These are phyloP conservation scores for Solanum sejunctum DNA, from an alignment of 257 asterid species.

Conservation along the genomic window DNA sequence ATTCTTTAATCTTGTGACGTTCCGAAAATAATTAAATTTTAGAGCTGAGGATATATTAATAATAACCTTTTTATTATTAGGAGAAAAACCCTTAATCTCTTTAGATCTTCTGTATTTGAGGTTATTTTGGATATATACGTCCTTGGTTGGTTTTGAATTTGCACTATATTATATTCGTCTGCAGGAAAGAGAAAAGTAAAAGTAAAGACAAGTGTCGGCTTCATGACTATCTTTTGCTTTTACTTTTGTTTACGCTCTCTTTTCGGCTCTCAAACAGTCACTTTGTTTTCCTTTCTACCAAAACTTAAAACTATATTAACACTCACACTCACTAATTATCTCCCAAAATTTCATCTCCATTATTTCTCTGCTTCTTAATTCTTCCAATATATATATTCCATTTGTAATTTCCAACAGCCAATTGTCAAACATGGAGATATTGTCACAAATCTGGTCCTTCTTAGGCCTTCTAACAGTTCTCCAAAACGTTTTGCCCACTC, in stretches of 20 bases:
- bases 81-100: too few relatives aligned
- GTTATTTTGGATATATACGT: background rate
- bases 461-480: conserved; percentile 34
- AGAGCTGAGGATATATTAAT: too few relatives aligned
- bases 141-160: too few relatives aligned
- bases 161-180: background rate
- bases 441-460: conserved; percentile 43
- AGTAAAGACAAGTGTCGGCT: background rate
- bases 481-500: conserved; percentile 40
- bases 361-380: background rate
- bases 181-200: conserved; percentile 1
- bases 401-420: background rate
- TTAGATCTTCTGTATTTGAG: background rate
- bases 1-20: too few relatives aligned
- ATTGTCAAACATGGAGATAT: conserved; percentile 23
- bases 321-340: background rate
- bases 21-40: too few relatives aligned
- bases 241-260: conserved; percentile 9
- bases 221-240: conserved; percentile 7
- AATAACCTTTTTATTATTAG: too few relatives aligned
- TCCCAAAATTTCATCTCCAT: background rate
- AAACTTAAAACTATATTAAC: background rate
- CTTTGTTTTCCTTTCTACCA: background rate
- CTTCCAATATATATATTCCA: background rate
- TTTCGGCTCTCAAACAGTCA: conserved; percentile 7